A percentile compares a stretch with the other conserved stretches of the same genome.
These are phyloP conservation scores for Rhododendron simsii DNA, from an alignment of 148 eudicot genomes.

Conservation along the genomic window DNA sequence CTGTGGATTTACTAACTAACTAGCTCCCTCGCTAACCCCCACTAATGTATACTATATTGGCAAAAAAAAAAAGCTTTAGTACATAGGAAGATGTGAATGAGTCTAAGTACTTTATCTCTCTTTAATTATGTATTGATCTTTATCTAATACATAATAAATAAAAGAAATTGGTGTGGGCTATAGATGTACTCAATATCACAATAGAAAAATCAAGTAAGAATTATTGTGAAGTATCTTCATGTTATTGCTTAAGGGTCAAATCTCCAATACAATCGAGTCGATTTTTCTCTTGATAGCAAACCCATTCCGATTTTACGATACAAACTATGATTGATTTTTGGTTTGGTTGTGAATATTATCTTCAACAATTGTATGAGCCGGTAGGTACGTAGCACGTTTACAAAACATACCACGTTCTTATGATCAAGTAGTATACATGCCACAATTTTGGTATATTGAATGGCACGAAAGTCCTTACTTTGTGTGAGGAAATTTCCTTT, in stretches of 20 bases:
- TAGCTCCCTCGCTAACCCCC: too few species aligned
- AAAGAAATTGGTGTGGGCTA: too few species aligned
- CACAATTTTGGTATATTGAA: neutral
- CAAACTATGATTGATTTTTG: neutral
- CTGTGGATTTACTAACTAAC: too few species aligned
- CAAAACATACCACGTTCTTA: neutral
- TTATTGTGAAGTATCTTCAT: too few species aligned
- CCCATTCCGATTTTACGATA: neutral
- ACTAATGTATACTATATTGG: too few species aligned
- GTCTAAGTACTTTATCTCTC: neutral
- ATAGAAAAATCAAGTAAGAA: too few species aligned
- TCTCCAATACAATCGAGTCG: neutral
- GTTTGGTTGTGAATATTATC: neutral
- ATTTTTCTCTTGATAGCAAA: too few species aligned
- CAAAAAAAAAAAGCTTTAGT: too few species aligned
- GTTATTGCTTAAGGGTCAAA: too few species aligned
- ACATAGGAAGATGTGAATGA: neutral
- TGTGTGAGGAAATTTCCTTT: conserved; percentile 7
- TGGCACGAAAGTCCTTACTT: neutral
- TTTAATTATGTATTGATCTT: neutral
- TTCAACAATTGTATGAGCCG: neutral
- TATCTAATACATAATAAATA: too few species aligned
- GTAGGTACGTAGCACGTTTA: neutral
- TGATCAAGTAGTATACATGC: neutral
- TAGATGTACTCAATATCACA: too few species aligned